Conservation (phyloP, 2,329 filamentous ascomycete genomes). For the Penicillium polonicum region DNA sequence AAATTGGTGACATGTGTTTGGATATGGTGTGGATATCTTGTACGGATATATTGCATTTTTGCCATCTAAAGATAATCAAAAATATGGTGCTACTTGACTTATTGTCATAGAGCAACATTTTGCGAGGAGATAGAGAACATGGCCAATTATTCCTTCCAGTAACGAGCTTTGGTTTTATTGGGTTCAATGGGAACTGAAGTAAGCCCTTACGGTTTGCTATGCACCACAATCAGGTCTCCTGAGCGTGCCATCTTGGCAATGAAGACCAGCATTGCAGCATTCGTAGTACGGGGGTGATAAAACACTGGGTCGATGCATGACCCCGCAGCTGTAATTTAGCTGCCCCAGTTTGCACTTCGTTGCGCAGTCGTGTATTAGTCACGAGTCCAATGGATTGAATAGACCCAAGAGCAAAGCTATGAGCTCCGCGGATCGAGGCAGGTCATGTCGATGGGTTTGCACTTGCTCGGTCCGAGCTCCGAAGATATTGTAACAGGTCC, state of each 20-base stretch:
- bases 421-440: not conserved
- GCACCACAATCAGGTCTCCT: no score
- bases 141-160: not conserved
- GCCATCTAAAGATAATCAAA: not conserved
- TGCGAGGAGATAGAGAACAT: not conserved
- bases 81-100: not conserved
- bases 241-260: not conserved
- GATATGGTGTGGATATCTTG: not conserved
- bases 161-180: not conserved
- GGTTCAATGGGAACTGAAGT: not conserved
- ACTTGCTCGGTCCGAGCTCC: not conserved
- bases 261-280: not conserved
- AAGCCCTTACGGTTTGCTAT: not conserved
- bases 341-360: not conserved
- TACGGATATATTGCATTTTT: constrained; percentile 1
- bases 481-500: not conserved
- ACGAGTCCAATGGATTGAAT: not conserved
- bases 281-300: not conserved
- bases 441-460: not conserved
- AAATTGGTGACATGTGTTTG: not conserved
- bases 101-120: not conserved
- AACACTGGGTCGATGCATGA: no score
- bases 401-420: not conserved
- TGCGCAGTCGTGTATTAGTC: not conserved
- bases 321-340: not conserved